A percentile compares a stretch with the other conserved stretches of the same genome.
Conservation (phyloP, 345 rosid genomes). For the Isatis tinctoria region DNA sequence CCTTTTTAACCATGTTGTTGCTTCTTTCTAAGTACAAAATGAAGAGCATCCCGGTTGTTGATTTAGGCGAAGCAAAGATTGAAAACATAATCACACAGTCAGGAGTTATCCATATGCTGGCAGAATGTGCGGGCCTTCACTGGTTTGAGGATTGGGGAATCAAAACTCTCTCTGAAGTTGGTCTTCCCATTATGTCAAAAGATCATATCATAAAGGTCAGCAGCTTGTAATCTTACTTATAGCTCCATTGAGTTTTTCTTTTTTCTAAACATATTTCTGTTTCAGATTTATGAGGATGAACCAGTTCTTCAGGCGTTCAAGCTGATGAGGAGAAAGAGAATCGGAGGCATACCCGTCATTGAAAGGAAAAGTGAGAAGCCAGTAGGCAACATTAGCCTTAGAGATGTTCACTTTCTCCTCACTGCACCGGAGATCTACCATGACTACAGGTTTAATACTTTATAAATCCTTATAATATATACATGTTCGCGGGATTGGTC, state of each 20-base stretch:
- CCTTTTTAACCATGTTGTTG: conserved; percentile 89
- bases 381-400: conserved; percentile 81
- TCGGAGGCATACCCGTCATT: conserved; percentile 83
- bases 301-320: conserved; percentile 99
- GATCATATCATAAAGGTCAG: conserved; percentile 57
- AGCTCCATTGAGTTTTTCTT: not conserved
- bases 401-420: conserved; percentile 87
- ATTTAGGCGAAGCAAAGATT: conserved; percentile 70
- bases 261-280: not conserved
- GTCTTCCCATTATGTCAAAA: conserved; percentile 69
- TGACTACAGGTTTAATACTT: conserved; percentile 59
- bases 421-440: conserved; percentile 92
- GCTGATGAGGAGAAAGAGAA: conserved; percentile 72
- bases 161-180: conserved; percentile 77
- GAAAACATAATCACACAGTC: conserved; percentile 88
- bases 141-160: conserved; percentile 98
- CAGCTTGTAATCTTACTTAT: conserved; percentile 3
- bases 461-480: not conserved
- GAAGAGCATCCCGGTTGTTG: conserved; percentile 95
- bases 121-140: conserved; percentile 86
- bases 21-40: conserved; percentile 95
- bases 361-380: conserved; percentile 57
- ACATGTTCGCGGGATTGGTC: not conserved
- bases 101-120: conserved; percentile 95
- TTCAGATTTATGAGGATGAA: conserved; percentile 77